Percentiles rank a stretch among this genome's conserved stretches.
Conservation (phyloP, 257 asterid species). For the Echites panduratus region DNA sequence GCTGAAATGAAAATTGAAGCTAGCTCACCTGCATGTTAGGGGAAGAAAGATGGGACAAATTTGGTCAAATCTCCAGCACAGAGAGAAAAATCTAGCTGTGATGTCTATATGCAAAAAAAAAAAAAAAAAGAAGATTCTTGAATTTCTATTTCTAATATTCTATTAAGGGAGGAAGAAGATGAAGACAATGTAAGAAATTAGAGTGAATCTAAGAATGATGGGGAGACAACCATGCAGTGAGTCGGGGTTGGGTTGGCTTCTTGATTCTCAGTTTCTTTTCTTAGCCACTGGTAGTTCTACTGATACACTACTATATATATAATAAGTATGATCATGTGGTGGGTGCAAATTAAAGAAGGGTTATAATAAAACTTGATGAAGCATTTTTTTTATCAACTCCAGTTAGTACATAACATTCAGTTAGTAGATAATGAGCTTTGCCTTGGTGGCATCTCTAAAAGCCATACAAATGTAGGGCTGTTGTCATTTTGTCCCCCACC, state of each 20-base stretch:
- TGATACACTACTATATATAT: conserved; percentile 22
- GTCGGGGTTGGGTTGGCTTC: conserved; percentile 34
- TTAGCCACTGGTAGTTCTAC: conserved; percentile 3
- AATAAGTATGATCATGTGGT: conserved; percentile 29
- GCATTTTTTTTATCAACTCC: background rate
- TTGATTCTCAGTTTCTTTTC: conserved; percentile 29
- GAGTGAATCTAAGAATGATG: conserved; percentile 26
- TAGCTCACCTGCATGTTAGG: conserved; percentile 71
- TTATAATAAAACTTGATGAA: conserved; percentile 5
- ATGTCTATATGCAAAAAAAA: conserved; percentile 42
- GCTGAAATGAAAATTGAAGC: conserved; percentile 16
- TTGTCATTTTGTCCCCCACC: conserved; percentile 5
- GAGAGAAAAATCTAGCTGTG: conserved; percentile 40
- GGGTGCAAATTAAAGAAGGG: conserved; percentile 18
- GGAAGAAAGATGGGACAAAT: conserved; percentile 26
- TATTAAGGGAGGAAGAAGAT: conserved; percentile 23
- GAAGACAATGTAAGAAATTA: conserved; percentile 18
- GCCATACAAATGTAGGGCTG: conserved; percentile 31
- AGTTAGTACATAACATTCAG: background rate
- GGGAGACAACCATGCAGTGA: conserved; percentile 48
- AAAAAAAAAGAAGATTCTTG: too few relatives aligned
- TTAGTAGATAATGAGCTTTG: conserved; percentile 13
- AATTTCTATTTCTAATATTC: background rate
- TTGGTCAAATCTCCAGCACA: conserved; percentile 51
- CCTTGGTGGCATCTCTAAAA: conserved; percentile 27